Base-by-base conservation (phyloP, 345 rosid species). In the Excoecaria agallocha region DNA sequence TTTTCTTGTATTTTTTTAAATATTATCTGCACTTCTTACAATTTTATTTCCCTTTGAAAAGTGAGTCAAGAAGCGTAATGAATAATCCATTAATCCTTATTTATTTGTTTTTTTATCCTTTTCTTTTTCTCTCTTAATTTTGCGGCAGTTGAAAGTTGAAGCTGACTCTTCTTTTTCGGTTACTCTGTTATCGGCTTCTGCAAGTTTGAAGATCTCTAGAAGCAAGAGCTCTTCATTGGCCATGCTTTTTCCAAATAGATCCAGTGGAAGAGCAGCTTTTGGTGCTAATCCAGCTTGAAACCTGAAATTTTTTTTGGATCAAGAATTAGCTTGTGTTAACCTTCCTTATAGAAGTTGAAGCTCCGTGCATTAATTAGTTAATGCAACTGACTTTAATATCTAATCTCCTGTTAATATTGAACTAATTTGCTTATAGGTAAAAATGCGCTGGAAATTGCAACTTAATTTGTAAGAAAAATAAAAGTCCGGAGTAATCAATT, bases 31-130 rank as follows among this genome's bases (percentile, higher is more conserved):
- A 30, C 12, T 60, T 55, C 78, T 72, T 68, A 8, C 62, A 66
- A 58, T 54, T 70, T 85, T 78, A 43, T 68, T 50, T 74, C 5
- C 10, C 60, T 20, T 73, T 74, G 78, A 62, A 86, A 89, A 80
- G 86, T 69, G 55, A 76, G 78, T 45, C 74, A 77, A 84, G 84
- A 80, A 58, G 83, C 88, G 78, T 82, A 69, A 77, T 75, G 60
- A 73, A 68, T 79, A 83, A 85, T 85, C 83, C 74, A 75, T 63
- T 79, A 80, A 85, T 85, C 82, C 75, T 74, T 71, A 73, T 70
- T 82, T 68, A 38, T 10, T 15, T 50, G 51, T n/a, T 48, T 52
- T n/a, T 79, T 12, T 24, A 19, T 24, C 64, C 5, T 25, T 30
- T 30, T 30, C 30, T n/a, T 10, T 37, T 61, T 57, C 48, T 70